phyloP scores from a whole-genome alignment of 257 asterid species.

The Thymus quinquecostatus region DNA sequence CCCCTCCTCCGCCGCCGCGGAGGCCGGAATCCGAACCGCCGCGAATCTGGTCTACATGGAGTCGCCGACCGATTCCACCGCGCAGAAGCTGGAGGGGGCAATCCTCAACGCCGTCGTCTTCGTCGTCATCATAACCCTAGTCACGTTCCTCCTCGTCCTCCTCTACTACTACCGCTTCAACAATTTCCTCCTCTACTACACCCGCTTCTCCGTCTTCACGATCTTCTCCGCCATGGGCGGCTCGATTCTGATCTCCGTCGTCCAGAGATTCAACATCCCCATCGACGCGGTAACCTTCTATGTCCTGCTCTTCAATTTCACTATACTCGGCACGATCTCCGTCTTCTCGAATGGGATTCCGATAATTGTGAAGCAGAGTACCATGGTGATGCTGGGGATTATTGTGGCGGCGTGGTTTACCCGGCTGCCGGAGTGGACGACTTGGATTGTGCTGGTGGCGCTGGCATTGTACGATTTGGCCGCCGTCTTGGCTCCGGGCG shows the following conservation, averaged over 20 bases:
- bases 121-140: conserved; percentile 64
- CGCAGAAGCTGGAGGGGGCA: conserved; percentile 83
- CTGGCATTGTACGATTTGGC: conserved; percentile 86
- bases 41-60: conserved; percentile 88
- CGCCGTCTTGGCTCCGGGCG: conserved; percentile 93
- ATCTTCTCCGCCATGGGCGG: conserved; percentile 85
- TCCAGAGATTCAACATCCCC: conserved; percentile 71
- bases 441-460: conserved; percentile 89
- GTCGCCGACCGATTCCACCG: conserved; percentile 69
- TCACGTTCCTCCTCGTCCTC: conserved; percentile 77
- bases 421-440: conserved; percentile 93
- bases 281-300: conserved; percentile 70
- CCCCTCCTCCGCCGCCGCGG: conserved; percentile 47
- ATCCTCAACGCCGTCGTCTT: conserved; percentile 78
- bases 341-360: conserved; percentile 80
- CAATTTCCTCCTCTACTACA: conserved; percentile 75
- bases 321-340: conserved; percentile 74
- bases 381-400: conserved; percentile 79
- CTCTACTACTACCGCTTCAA: conserved; percentile 91
- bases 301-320: conserved; percentile 63
- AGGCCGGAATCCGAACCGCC: conserved; percentile 67
- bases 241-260: conserved; percentile 63
- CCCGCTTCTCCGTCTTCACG: conserved; percentile 77
- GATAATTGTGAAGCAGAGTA: conserved; percentile 73
- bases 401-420: conserved; percentile 94